Evolutionary conservation across 2,329 filamentous ascomycete species (phyloP).

Genomic region (Scedosporium dehoogii): DNA sequence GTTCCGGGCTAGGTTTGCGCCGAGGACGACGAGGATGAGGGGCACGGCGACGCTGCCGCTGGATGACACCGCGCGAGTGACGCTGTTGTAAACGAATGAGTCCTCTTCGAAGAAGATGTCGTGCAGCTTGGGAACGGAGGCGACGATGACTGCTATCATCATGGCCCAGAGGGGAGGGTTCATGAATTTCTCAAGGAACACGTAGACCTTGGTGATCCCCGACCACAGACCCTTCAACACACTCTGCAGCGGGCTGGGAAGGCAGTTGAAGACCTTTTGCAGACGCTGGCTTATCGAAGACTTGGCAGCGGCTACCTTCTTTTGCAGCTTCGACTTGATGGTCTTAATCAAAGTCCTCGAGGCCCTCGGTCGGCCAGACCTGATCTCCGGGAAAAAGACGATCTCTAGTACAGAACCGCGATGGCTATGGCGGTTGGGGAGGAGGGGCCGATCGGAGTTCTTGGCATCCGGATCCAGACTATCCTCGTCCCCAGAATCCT

Average conservation of each 20-base stretch:
- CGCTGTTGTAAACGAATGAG: constrained; percentile 85
- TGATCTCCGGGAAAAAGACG: constrained; percentile 43
- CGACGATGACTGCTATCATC: constrained; percentile 82
- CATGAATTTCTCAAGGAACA: constrained; percentile 86
- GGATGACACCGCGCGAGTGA: constrained; percentile 77
- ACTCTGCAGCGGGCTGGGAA: constrained; percentile 32
- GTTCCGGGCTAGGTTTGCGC: constrained; percentile 87
- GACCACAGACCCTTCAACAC: constrained; percentile 19
- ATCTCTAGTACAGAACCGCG: constrained; percentile 23
- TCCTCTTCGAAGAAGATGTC: constrained; percentile 78
- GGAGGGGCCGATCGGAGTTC: constrained; percentile 14
- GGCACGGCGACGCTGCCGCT: constrained; percentile 88
- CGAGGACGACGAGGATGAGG: constrained; percentile 87
- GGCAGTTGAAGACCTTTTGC: constrained; percentile 20
- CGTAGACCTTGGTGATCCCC: constrained; percentile 35
- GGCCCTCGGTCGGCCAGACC: background rate
- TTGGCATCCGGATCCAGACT: constrained; percentile 18
- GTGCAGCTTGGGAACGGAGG: constrained; percentile 76
- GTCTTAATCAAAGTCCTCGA: background rate
- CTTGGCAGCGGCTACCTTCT: constrained; percentile 16
- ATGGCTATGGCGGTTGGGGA: background rate
- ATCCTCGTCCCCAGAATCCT: constrained; percentile 38
- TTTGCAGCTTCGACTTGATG: constrained; percentile 9
- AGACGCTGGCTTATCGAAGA: constrained; percentile 14
- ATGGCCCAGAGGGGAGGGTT: constrained; percentile 98